Evolutionary conservation across 73 alveolate genomes (phyloP).

Genomic region (Paramecium primaurelia): DNA sequence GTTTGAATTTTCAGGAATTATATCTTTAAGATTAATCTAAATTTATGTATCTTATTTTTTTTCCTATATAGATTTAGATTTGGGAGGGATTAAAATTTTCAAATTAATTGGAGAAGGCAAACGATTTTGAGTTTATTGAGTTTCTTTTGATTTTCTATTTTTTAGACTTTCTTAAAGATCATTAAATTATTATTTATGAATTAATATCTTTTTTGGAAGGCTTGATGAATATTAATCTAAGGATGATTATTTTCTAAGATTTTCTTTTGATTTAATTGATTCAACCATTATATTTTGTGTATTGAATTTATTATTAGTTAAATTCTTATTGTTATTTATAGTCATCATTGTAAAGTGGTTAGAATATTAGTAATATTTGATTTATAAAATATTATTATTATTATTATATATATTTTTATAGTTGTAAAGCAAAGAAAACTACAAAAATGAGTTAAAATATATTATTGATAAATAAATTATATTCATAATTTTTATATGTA

Average conservation of each 20-base stretch:
- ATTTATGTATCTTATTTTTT: not conserved
- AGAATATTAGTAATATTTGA: not conserved
- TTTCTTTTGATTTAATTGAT: not conserved
- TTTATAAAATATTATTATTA: not conserved
- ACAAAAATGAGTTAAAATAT: not conserved
- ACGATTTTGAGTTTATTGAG: not conserved
- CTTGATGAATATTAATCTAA: not conserved
- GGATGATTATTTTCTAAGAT: not conserved
- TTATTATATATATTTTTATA: no score
- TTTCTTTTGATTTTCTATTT: not conserved
- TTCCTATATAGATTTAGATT: not conserved
- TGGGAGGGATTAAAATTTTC: not conserved
- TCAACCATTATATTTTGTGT: not conserved
- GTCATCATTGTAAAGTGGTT: not conserved
- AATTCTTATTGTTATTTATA: not conserved
- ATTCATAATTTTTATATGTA: not conserved
- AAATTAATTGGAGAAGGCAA: not conserved
- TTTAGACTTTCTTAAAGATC: not conserved
- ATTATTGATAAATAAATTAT: constrained; percentile 20
- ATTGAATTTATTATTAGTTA: not conserved
- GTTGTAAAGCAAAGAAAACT: not conserved
- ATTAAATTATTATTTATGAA: not conserved
- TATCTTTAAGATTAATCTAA: not conserved
- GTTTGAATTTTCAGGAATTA: not conserved
- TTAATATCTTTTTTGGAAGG: not conserved